A percentile compares a stretch with the other conserved stretches of the same genome.
phyloP scores from a whole-genome alignment of 768 basidiomycete species.

The Leccinum broughii region DNA sequence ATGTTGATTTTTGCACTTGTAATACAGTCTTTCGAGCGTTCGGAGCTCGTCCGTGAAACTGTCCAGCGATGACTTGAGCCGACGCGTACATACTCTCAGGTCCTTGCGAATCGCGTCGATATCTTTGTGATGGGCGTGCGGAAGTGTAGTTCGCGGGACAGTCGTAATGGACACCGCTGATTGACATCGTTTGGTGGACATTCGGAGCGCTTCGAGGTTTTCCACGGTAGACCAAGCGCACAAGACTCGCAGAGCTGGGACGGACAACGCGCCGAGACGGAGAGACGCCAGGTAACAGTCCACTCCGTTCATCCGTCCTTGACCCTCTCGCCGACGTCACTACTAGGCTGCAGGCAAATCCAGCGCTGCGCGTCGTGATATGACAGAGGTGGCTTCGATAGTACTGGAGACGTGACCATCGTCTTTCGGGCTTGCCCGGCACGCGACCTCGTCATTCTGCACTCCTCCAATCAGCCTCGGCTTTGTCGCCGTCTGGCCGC shows the following conservation, averaged over 20 bases:
- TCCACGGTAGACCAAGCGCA: constrained; percentile 65
- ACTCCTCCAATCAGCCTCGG: constrained; percentile 37
- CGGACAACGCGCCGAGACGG: constrained; percentile 54
- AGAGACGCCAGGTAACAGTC: constrained; percentile 32
- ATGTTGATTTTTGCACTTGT: constrained; percentile 78
- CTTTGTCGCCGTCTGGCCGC: constrained; percentile 54
- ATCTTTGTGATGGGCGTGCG: constrained; percentile 32
- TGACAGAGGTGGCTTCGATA: constrained; percentile 54
- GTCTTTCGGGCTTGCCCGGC: constrained; percentile 61
- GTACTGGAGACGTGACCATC: constrained; percentile 62
- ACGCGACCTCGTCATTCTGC: constrained; percentile 54
- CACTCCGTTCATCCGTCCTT: neutral
- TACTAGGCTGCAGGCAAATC: constrained; percentile 42
- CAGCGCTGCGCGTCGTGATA: constrained; percentile 48
- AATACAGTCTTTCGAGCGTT: constrained; percentile 66
- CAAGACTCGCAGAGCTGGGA: constrained; percentile 82
- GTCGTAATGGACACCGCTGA: constrained; percentile 12
- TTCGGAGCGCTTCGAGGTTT: constrained; percentile 6
- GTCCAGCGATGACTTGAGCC: constrained; percentile 46
- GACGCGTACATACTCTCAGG: constrained; percentile 55
- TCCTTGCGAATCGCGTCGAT: constrained; percentile 63
- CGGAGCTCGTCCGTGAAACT: constrained; percentile 36
- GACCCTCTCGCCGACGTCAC: neutral
- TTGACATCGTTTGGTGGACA: constrained; percentile 7
- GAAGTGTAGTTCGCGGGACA: constrained; percentile 20